Percentiles rank a stretch among this genome's conserved stretches.
These are phyloP conservation scores for Plicaturopsis crispa DNA, from an alignment of 768 basidiomycete species.

Conservation along the genomic window DNA sequence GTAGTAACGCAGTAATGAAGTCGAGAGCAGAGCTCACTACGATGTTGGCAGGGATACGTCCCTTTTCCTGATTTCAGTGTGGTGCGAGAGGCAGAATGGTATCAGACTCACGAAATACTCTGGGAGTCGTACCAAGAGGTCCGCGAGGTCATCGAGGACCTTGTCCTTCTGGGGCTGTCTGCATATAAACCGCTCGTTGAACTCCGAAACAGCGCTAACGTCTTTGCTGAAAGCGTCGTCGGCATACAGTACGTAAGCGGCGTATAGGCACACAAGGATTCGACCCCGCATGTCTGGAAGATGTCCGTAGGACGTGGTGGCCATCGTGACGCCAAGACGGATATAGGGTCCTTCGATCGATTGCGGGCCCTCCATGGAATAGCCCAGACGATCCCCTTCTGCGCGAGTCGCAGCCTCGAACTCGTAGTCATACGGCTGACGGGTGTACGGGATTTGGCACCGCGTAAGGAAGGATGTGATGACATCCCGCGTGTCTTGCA, in stretches of 20 bases:
- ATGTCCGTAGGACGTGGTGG: slow-evolving; percentile 20
- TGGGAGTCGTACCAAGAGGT: no score
- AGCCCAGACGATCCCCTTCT: no score
- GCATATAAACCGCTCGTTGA: no score
- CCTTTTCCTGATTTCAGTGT: no score
- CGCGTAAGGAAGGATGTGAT: slow-evolving; percentile 3
- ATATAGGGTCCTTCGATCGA: slow-evolving; percentile 23
- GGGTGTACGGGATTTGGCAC: slow-evolving; percentile 3
- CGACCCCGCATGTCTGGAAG: slow-evolving; percentile 18
- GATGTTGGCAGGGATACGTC: slow-evolving; percentile 21
- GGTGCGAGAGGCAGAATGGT: no score
- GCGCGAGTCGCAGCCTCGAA: slow-evolving; percentile 13
- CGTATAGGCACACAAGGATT: slow-evolving; percentile 31
- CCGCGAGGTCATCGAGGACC: no score
- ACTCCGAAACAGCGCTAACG: slow-evolving; percentile 18
- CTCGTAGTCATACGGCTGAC: slow-evolving; percentile 7
- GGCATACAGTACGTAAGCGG: slow-evolving; percentile 24
- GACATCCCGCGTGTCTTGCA: no score
- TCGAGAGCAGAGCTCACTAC: slow-evolving; percentile 28
- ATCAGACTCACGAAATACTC: no score
- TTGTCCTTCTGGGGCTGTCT: no score
- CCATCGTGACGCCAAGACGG: slow-evolving; percentile 21
- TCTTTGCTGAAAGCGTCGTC: slow-evolving; percentile 27
- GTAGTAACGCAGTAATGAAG: slow-evolving; percentile 22
- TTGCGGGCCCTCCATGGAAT: slow-evolving; percentile 13